Evolutionary conservation across 495 filamentous ascomycete species (phyloP).

Genomic region (Terfezia boudieri): DNA sequence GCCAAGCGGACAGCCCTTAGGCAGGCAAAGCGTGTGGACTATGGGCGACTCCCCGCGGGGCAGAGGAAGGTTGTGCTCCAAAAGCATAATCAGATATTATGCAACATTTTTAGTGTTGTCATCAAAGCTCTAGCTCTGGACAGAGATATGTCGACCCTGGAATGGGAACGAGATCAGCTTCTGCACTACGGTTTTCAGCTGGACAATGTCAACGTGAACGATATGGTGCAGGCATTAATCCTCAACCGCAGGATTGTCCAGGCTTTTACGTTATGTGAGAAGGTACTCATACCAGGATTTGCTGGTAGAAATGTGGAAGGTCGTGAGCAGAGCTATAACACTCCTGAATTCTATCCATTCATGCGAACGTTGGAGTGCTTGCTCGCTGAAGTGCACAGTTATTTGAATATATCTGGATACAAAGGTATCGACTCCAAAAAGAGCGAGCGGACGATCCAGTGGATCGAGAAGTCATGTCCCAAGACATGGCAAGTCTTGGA

Average conservation of each 20-base stretch:
- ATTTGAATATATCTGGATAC: too few relatives aligned
- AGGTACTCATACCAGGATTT: slow-evolving; percentile 11
- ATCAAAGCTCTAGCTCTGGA: slow-evolving; percentile 8
- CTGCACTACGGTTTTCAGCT: slow-evolving; percentile 12
- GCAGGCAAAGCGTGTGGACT: not conserved
- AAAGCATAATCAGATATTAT: slow-evolving; percentile 6
- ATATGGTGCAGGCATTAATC: slow-evolving; percentile 14
- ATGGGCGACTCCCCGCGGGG: not conserved
- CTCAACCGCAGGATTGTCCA: slow-evolving; percentile 3
- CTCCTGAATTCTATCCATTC: slow-evolving; percentile 8
- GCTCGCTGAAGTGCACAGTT: slow-evolving; percentile 3
- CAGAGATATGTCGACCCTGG: slow-evolving; percentile 6
- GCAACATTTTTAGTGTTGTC: slow-evolving; percentile 9
- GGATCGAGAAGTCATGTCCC: slow-evolving; percentile 8
- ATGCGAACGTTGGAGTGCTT: slow-evolving; percentile 14
- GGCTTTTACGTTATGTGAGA: slow-evolving; percentile 13
- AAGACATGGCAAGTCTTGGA: slow-evolving; percentile 10
- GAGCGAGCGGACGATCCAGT: slow-evolving; percentile 4
- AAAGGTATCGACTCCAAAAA: not conserved
- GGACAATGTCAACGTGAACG: slow-evolving; percentile 18
- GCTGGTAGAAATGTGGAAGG: not conserved
- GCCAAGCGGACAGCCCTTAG: slow-evolving; percentile 4
- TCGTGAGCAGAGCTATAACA: too few relatives aligned
- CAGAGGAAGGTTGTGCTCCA: slow-evolving; percentile 1
- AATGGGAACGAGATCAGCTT: slow-evolving; percentile 1